Evolutionary conservation across 495 filamentous ascomycete genomes (phyloP).

Genomic region (Tuber calosporum): DNA sequence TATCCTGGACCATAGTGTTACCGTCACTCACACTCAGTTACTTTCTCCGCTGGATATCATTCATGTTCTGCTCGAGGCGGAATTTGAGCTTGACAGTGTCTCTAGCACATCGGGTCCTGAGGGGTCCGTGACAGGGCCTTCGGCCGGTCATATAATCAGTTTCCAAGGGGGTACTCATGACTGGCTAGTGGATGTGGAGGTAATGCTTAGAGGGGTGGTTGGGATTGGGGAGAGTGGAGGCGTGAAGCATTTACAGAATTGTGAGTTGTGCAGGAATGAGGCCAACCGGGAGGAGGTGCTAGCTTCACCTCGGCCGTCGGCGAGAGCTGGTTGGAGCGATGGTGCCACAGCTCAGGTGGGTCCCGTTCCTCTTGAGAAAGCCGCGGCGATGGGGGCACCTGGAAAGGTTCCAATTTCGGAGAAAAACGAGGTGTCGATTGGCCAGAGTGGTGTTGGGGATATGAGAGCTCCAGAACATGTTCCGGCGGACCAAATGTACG

Average conservation of each 20-base stretch:
- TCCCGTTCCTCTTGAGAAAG: not conserved
- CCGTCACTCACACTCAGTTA: conserved; percentile 23
- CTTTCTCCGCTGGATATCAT: conserved; percentile 31
- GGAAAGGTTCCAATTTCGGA: not conserved
- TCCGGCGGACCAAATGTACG: conserved; percentile 11
- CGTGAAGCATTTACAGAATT: conserved; percentile 30
- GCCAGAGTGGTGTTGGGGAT: not conserved
- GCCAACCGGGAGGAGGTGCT: not conserved
- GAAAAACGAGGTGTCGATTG: not conserved
- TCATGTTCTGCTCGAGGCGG: conserved; percentile 30
- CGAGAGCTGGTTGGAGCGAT: not conserved
- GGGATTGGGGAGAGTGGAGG: conserved; percentile 13
- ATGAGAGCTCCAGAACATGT: not conserved
- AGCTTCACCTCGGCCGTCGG: not conserved
- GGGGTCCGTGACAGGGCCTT: not conserved
- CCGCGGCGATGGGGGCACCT: not conserved
- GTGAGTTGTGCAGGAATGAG: conserved; percentile 27
- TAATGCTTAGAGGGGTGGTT: conserved; percentile 11
- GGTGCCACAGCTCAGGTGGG: not conserved
- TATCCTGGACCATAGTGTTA: conserved; percentile 31
- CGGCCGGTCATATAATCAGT: conserved; percentile 13
- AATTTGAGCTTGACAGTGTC: conserved; percentile 35
- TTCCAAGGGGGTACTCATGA: conserved; percentile 11
- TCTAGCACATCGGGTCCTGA: conserved; percentile 18
- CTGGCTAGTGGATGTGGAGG: conserved; percentile 23